phyloP scores from a whole-genome alignment of 495 filamentous ascomycete species.

The Symbiotaphrina buchneri region DNA sequence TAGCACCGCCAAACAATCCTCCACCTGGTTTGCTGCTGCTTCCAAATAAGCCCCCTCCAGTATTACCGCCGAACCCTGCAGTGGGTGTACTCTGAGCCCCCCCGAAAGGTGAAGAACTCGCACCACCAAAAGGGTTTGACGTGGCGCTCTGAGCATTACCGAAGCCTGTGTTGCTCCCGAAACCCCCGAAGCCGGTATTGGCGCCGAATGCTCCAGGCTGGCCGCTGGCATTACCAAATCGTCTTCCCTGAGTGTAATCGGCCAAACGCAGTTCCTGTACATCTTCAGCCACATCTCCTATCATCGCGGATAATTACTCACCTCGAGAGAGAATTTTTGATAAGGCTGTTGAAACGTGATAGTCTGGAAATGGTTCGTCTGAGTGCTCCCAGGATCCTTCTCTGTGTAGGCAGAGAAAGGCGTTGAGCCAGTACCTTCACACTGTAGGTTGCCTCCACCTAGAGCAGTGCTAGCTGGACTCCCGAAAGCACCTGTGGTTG shows the following conservation, averaged over 20 bases:
- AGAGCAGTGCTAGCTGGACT: conserved; percentile 15
- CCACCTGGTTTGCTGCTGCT: conserved; percentile 11
- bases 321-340: conserved; percentile 67
- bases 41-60: conserved; percentile 24
- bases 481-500: conserved; percentile 21
- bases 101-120: conserved; percentile 9
- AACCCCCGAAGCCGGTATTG: conserved; percentile 34
- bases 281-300: too few relatives aligned
- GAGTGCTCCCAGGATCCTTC: conserved; percentile 41
- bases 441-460: conserved; percentile 15
- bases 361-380: conserved; percentile 62
- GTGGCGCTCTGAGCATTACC: neutral
- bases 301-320: conserved; percentile 5
- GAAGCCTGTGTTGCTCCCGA: conserved; percentile 12
- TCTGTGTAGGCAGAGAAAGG: conserved; percentile 58
- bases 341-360: conserved; percentile 74
- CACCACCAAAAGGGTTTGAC: conserved; percentile 9
- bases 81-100: neutral
- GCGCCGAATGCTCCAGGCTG: conserved; percentile 67
- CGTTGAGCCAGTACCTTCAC: conserved; percentile 46
- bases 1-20: conserved; percentile 3
- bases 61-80: conserved; percentile 14
- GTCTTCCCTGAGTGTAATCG: conserved; percentile 75
- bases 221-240: conserved; percentile 57
- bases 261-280: conserved; percentile 54